Percentiles rank a stretch among this genome's conserved stretches.
phyloP scores from a whole-genome alignment of 73 alveolate genomes.

The Paramecium caudatum region DNA sequence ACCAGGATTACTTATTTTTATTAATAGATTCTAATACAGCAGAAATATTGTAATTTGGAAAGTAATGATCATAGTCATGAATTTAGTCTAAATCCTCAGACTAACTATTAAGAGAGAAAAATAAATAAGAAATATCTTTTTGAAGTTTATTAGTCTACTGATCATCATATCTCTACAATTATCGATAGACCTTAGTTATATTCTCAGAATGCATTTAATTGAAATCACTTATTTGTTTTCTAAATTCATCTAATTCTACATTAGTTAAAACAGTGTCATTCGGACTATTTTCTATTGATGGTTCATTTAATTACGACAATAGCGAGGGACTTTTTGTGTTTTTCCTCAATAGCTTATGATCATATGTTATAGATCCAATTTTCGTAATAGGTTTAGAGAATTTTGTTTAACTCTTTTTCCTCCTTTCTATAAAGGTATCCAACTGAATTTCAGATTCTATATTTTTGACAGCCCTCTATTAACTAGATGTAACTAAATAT shows the following conservation, averaged over 20 bases:
- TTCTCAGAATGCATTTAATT: conserved; percentile 3
- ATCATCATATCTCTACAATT: not conserved
- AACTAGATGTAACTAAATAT: not conserved
- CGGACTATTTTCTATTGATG: not conserved
- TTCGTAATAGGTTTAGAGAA: not conserved
- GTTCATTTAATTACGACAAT: not conserved
- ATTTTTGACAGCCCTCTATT: not conserved
- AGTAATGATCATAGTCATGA: conserved; percentile 2
- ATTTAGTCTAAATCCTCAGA: not conserved
- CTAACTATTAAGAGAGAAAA: not conserved
- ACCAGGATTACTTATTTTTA: not conserved
- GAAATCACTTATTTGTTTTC: not conserved
- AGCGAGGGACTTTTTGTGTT: conserved; percentile 27
- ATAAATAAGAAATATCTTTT: not conserved
- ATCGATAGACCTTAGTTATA: not conserved
- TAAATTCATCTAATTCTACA: not conserved
- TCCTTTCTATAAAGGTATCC: not conserved
- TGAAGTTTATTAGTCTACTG: not conserved
- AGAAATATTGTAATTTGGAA: conserved; percentile 8
- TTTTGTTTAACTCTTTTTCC: too few species aligned
- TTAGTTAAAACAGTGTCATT: not conserved
- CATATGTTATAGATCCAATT: conserved; percentile 29
- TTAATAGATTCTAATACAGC: not conserved
- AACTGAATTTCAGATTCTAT: not conserved
- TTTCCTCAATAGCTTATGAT: not conserved